These are phyloP conservation scores for Ogataea hybrid DNA, from an alignment of 1,139 yeast species.

Conservation along the genomic window DNA sequence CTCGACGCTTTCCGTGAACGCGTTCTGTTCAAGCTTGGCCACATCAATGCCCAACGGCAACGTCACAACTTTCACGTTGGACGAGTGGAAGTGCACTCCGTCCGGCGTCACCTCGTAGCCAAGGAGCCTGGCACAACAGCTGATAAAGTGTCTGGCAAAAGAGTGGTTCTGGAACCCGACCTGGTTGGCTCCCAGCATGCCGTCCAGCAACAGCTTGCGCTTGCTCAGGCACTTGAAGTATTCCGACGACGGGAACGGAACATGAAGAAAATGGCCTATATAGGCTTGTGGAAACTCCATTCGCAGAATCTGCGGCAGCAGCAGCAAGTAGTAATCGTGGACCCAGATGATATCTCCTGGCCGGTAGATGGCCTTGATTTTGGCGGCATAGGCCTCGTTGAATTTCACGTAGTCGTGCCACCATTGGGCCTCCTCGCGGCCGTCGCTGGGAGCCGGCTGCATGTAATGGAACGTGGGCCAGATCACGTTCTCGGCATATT, in stretches of 20 bases:
- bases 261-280: constrained; percentile 81
- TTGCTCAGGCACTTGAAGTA: constrained; percentile 86
- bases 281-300: constrained; percentile 78
- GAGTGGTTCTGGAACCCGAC: constrained; percentile 84
- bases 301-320: constrained; percentile 83
- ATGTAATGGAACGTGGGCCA: constrained; percentile 97
- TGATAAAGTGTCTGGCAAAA: constrained; percentile 85
- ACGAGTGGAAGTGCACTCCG: constrained; percentile 72
- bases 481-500: constrained; percentile 82
- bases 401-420: constrained; percentile 91
- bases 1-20: constrained; percentile 37
- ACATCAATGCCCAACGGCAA: constrained; percentile 88
- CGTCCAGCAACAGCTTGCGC: constrained; percentile 78
- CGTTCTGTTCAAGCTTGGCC: constrained; percentile 56
- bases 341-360: constrained; percentile 96
- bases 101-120: constrained; percentile 67
- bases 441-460: constrained; percentile 68
- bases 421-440: constrained; percentile 69
- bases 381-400: constrained; percentile 87
- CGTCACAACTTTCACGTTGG: constrained; percentile 67
- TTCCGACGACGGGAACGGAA: constrained; percentile 96
- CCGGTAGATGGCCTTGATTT: constrained; percentile 65
- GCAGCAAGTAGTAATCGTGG: constrained; percentile 85
- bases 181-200: constrained; percentile 85
- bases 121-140: constrained; percentile 80